Conservation (phyloP, 2,329 filamentous ascomycete species). For the Talaromyces pinophilus region DNA sequence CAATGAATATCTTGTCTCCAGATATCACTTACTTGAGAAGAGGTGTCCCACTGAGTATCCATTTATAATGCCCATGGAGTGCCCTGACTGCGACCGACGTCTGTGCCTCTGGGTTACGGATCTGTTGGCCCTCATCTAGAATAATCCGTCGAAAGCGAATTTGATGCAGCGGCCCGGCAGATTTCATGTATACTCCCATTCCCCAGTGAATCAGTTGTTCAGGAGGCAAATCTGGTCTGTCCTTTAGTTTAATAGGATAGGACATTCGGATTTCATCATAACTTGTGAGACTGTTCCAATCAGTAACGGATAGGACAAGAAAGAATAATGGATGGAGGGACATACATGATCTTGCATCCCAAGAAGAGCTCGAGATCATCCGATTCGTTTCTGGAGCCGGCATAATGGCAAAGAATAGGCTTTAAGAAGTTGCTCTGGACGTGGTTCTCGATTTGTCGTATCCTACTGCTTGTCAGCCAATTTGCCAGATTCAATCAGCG, state of each 20-base stretch:
- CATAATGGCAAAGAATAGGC: slow-evolving; percentile 30
- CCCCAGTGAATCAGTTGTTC: slow-evolving; percentile 31
- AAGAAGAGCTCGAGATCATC: slow-evolving; percentile 28
- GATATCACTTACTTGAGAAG: slow-evolving; percentile 37
- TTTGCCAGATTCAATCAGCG: neutral
- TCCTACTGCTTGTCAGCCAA: slow-evolving; percentile 1
- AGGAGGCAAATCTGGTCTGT: slow-evolving; percentile 27
- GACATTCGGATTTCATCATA: slow-evolving; percentile 41
- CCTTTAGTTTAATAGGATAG: slow-evolving; percentile 30
- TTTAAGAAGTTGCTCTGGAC: slow-evolving; percentile 31
- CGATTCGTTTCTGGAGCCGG: slow-evolving; percentile 26
- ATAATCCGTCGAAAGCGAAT: slow-evolving; percentile 43
- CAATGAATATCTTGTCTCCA: slow-evolving; percentile 1
- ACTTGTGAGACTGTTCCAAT: slow-evolving; percentile 37
- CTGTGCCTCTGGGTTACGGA: slow-evolving; percentile 39
- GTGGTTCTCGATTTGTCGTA: slow-evolving; percentile 35
- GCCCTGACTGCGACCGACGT: slow-evolving; percentile 40
- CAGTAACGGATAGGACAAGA: neutral
- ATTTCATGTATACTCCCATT: slow-evolving; percentile 27
- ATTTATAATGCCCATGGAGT: slow-evolving; percentile 39
- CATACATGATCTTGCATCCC: slow-evolving; percentile 24
- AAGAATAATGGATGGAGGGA: neutral
- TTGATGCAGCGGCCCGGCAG: slow-evolving; percentile 37
- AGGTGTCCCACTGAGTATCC: slow-evolving; percentile 44
- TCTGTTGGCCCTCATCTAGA: slow-evolving; percentile 43